Evolutionary conservation across 805 yeast species (phyloP).

Genomic region (Komagataella pastoris): DNA sequence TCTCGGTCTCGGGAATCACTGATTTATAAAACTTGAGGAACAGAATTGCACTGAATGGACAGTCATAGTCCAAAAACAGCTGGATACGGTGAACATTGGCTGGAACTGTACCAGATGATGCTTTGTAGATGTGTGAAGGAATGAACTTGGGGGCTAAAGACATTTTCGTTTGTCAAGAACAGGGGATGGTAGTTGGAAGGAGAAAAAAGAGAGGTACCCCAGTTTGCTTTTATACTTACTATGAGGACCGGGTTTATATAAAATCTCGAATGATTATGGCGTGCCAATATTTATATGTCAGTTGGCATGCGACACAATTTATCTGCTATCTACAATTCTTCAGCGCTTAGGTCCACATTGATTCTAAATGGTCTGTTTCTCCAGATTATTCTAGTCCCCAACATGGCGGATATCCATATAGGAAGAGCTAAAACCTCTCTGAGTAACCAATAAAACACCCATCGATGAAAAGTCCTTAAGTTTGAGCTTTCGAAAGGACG

Average conservation of each 20-base stretch:
- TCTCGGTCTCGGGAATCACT: conserved; percentile 38
- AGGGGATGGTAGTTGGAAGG: neutral
- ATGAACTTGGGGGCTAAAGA: conserved; percentile 4
- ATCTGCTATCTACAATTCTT: conserved; percentile 24
- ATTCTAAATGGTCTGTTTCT: conserved; percentile 67
- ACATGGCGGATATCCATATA: conserved; percentile 71
- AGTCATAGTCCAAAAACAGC: conserved; percentile 60
- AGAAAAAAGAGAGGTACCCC: neutral
- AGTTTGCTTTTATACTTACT: neutral
- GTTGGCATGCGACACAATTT: no score
- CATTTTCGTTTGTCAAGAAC: neutral
- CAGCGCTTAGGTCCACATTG: conserved; percentile 65
- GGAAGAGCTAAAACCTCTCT: conserved; percentile 73
- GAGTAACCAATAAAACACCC: conserved; percentile 44
- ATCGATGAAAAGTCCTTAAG: neutral
- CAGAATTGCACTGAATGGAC: conserved; percentile 60
- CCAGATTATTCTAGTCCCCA: conserved; percentile 69
- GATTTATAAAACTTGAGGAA: conserved; percentile 39
- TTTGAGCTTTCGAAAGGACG: neutral
- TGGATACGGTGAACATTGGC: conserved; percentile 29
- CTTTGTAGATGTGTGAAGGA: conserved; percentile 5
- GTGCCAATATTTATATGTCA: no score
- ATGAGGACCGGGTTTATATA: neutral
- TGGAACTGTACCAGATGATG: conserved; percentile 3
- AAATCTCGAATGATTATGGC: neutral